Evolutionary conservation across 1,284 basidiomycete species (phyloP).

Genomic region (Puccinia polysora): DNA sequence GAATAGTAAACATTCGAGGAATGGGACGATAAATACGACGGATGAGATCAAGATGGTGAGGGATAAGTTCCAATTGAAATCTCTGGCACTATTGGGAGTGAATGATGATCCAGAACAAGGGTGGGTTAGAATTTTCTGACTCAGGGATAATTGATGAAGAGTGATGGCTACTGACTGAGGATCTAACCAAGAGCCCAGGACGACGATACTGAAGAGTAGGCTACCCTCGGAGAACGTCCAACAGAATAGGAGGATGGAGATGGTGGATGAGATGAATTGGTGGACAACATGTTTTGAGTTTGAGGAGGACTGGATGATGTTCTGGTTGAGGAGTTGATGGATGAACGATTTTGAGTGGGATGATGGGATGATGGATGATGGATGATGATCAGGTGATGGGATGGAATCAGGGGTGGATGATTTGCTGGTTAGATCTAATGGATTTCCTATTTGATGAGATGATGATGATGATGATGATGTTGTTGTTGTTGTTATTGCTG

Average conservation of each 20-base stretch:
- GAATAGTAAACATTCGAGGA: constrained; percentile 30
- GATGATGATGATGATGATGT: too few species aligned
- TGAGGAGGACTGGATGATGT: not conserved
- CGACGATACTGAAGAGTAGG: constrained; percentile 50
- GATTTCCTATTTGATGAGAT: too few species aligned
- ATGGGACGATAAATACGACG: constrained; percentile 48
- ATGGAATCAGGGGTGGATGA: too few species aligned
- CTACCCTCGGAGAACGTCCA: constrained; percentile 50
- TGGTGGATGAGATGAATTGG: constrained; percentile 43
- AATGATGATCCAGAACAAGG: not conserved
- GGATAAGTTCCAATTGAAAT: constrained; percentile 50
- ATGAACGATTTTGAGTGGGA: too few species aligned
- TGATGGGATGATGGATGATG: too few species aligned
- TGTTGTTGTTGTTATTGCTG: too few species aligned
- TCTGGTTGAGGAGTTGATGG: not conserved
- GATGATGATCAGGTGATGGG: too few species aligned
- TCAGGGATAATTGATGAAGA: not conserved
- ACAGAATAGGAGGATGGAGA: constrained; percentile 50
- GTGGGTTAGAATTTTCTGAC: not conserved
- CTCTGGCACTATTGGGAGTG: constrained; percentile 46
- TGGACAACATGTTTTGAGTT: constrained; percentile 1
- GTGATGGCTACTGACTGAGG: not conserved
- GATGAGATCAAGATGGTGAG: constrained; percentile 48
- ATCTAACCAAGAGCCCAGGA: constrained; percentile 49
- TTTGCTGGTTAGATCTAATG: too few species aligned